These are phyloP conservation scores for Nakataea oryzae DNA, from an alignment of 2,329 filamentous ascomycete species.

Conservation along the genomic window DNA sequence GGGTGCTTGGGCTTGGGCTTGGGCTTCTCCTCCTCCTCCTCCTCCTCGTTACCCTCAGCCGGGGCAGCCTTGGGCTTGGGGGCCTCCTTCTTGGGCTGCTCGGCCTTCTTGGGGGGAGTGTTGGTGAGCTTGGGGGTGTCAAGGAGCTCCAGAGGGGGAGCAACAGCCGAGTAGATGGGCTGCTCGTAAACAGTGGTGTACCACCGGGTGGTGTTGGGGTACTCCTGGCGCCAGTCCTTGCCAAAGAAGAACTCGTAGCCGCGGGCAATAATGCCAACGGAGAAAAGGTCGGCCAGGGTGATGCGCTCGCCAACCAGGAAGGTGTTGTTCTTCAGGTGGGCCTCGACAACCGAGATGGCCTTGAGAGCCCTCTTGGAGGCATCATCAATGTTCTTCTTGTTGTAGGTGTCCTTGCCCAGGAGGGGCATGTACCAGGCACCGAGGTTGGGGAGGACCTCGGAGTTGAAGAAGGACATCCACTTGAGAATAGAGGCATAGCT, in stretches of 20 bases:
- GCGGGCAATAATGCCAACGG: conserved; percentile 65
- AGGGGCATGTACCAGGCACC: conserved; percentile 81
- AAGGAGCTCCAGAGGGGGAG: conserved; percentile 64
- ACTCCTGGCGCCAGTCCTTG: conserved; percentile 71
- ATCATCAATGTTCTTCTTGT: conserved; percentile 95
- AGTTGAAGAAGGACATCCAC: conserved; percentile 97
- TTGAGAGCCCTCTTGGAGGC: conserved; percentile 57
- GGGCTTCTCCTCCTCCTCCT: conserved; percentile 34
- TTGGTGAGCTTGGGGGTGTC: conserved; percentile 70
- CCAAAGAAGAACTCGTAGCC: conserved; percentile 93
- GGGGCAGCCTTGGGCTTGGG: conserved; percentile 21
- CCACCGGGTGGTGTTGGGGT: conserved; percentile 88
- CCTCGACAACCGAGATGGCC: conserved; percentile 65
- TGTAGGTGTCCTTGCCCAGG: conserved; percentile 73
- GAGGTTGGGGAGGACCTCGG: conserved; percentile 65
- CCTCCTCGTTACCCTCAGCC: conserved; percentile 30
- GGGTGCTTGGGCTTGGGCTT: conserved; percentile 94
- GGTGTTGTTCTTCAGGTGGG: conserved; percentile 84
- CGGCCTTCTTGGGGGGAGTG: conserved; percentile 66
- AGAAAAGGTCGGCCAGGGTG: conserved; percentile 91
- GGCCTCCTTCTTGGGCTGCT: conserved; percentile 50
- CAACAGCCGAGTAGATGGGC: conserved; percentile 76
- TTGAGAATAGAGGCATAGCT: conserved; percentile 91
- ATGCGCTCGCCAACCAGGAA: conserved; percentile 97
- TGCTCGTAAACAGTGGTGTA: conserved; percentile 91